These are phyloP conservation scores for Cordyceps farinosa DNA, from an alignment of 2,329 filamentous ascomycete genomes.

Conservation along the genomic window DNA sequence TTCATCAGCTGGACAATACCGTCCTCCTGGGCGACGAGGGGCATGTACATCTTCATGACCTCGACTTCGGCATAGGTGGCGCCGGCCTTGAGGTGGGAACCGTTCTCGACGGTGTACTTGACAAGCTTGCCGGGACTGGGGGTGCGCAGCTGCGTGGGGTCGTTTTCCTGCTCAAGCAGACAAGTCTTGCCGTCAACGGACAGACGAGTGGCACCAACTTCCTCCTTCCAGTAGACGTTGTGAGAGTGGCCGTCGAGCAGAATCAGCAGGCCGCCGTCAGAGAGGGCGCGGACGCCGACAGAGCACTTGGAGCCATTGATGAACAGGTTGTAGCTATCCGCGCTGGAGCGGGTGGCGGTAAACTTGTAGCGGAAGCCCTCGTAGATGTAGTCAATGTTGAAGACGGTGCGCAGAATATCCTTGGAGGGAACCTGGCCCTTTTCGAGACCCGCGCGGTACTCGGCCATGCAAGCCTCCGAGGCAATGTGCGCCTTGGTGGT, in stretches of 20 bases:
- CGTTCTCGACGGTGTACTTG: constrained; percentile 95
- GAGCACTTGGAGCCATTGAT: constrained; percentile 98
- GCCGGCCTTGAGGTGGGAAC: constrained; percentile 85
- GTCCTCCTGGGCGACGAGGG: constrained; percentile 88
- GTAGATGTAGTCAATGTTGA: constrained; percentile 98
- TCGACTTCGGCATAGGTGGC: constrained; percentile 96
- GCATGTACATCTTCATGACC: constrained; percentile 99
- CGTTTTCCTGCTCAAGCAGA: constrained; percentile 96
- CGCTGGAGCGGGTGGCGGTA: constrained; percentile 86
- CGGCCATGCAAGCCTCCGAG: constrained; percentile 82
- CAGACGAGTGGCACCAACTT: constrained; percentile 89
- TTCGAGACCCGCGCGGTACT: constrained; percentile 85
- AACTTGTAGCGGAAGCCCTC: constrained; percentile 97
- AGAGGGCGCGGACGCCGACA: constrained; percentile 86
- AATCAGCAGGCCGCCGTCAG: constrained; percentile 89
- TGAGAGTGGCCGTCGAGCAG: constrained; percentile 89
- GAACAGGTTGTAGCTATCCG: constrained; percentile 95
- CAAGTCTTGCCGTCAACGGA: constrained; percentile 98
- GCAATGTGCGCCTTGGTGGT: constrained; percentile 92
- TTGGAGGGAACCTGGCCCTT: constrained; percentile 97
- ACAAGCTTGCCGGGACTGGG: constrained; percentile 96
- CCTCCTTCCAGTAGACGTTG: constrained; percentile 99
- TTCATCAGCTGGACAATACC: constrained; percentile 98
- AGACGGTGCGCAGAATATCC: constrained; percentile 95
- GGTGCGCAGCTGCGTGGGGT: constrained; percentile 92